A percentile compares a stretch with the other conserved stretches of the same genome.
Conservation (phyloP, 345 rosid species). For the Turritis glabra region DNA sequence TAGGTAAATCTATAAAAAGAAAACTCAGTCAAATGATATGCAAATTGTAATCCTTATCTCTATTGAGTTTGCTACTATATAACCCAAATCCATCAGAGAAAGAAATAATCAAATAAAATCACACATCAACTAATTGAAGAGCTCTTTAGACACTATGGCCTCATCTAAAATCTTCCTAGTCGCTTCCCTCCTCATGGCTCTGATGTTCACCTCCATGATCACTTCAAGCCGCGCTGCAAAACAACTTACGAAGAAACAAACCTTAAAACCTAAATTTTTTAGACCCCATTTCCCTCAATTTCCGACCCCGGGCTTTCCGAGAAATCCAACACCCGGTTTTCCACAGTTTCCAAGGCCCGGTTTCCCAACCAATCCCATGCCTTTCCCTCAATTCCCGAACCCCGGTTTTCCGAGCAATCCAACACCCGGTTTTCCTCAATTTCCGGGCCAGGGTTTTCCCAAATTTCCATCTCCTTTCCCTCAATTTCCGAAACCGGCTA, state of each 20-base stretch:
- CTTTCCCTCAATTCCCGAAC: neutral
- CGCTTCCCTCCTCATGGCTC: neutral
- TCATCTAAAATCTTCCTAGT: conserved; percentile 1
- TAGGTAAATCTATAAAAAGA: conserved; percentile 21
- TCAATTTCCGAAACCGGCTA: neutral
- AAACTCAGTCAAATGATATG: neutral
- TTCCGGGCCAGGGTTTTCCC: no score
- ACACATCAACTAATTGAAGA: neutral
- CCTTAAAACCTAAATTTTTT: neutral
- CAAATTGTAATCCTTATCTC: neutral
- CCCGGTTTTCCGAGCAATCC: no score
- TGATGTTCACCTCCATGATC: conserved; percentile 7
- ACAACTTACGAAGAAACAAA: neutral
- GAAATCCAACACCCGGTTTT: neutral
- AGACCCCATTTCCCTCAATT: conserved; percentile 7
- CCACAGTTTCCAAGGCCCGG: neutral
- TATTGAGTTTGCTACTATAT: conserved; percentile 14
- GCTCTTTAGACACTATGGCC: conserved; percentile 8
- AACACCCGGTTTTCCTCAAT: no score
- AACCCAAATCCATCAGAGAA: neutral
- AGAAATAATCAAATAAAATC: neutral
- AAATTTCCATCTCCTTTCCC: neutral
- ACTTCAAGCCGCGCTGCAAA: neutral
- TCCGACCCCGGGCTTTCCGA: neutral
- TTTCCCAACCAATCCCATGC: neutral